Evolutionary conservation across 1,284 basidiomycete species (phyloP).

Genomic region (Ustilago sp.): DNA sequence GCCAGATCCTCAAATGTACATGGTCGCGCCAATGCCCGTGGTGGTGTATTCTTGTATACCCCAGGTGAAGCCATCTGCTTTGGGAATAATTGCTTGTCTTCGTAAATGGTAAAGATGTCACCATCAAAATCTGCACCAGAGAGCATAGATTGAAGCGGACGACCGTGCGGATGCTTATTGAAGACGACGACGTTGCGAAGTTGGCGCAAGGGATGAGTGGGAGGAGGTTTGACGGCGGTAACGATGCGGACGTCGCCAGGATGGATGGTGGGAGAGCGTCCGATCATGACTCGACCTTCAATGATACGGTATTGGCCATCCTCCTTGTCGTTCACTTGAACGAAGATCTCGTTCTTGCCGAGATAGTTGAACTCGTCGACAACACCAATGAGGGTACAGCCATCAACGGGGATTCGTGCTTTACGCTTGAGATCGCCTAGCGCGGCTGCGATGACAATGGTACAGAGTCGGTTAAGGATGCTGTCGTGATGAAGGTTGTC

Average conservation of each 20-base stretch:
- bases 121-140: conserved; percentile 52
- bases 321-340: conserved; percentile 21
- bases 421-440: conserved; percentile 43
- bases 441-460: conserved; percentile 33
- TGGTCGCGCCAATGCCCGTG: conserved; percentile 73
- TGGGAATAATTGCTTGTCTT: conserved; percentile 72
- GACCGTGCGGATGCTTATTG: conserved; percentile 17
- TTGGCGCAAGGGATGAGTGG: conserved; percentile 33
- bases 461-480: conserved; percentile 28
- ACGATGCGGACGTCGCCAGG: conserved; percentile 51
- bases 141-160: conserved; percentile 49
- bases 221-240: conserved; percentile 37
- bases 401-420: conserved; percentile 29
- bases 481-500: conserved; percentile 20
- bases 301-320: conserved; percentile 19
- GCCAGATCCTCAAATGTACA: conserved; percentile 77
- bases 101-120: conserved; percentile 71
- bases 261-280: conserved; percentile 47
- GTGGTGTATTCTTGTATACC: conserved; percentile 73
- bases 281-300: conserved; percentile 46
- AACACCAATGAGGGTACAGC: conserved; percentile 37
- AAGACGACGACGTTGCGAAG: conserved; percentile 53
- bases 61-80: conserved; percentile 72
- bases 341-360: conserved; percentile 43
- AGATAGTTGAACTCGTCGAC: conserved; percentile 45